A percentile compares a stretch with the other conserved stretches of the same genome.
Evolutionary conservation across 129 eudicot species (phyloP).

Genomic region (Tagetes patula): DNA sequence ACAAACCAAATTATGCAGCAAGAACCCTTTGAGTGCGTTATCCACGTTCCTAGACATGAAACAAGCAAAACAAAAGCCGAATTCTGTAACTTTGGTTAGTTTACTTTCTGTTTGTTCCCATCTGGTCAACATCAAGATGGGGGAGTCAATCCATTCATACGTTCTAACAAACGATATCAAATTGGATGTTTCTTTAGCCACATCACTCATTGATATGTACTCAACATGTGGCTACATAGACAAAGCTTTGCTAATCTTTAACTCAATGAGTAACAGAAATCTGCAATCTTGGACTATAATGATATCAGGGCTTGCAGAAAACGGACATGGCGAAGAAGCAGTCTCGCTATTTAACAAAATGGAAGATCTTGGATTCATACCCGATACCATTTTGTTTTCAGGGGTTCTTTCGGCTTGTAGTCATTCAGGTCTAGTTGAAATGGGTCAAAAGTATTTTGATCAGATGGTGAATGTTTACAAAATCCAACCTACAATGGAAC

Average conservation of each 20-base stretch:
- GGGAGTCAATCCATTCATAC: conserved; percentile 28
- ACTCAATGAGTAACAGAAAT: conserved; percentile 10
- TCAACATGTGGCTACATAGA: conserved; percentile 23
- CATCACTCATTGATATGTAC: conserved; percentile 26
- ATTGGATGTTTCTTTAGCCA: conserved; percentile 27
- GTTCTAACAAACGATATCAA: conserved; percentile 12
- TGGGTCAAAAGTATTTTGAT: conserved; percentile 17
- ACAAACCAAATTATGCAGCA: conserved; percentile 10
- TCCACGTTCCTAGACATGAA: conserved; percentile 29
- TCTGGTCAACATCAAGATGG: conserved; percentile 17
- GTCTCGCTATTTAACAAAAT: conserved; percentile 6
- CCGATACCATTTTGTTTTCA: conserved; percentile 19
- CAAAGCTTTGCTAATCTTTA: conserved; percentile 8
- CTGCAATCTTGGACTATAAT: conserved; percentile 31
- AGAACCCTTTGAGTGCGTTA: conserved; percentile 19
- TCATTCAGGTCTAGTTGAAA: conserved; percentile 28
- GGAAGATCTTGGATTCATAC: conserved; percentile 14
- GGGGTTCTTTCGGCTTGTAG: conserved; percentile 27
- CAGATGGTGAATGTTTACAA: conserved; percentile 22
- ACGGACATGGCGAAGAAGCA: conserved; percentile 21
- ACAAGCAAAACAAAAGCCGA: conserved; percentile 14
- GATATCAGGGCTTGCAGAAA: conserved; percentile 25
- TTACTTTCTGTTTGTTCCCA: conserved; percentile 26
- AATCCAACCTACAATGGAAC: conserved; percentile 18
- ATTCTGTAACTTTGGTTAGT: conserved; percentile 29